phyloP scores from a whole-genome alignment of 768 basidiomycete genomes.

The Multifurca ochricompacta region DNA sequence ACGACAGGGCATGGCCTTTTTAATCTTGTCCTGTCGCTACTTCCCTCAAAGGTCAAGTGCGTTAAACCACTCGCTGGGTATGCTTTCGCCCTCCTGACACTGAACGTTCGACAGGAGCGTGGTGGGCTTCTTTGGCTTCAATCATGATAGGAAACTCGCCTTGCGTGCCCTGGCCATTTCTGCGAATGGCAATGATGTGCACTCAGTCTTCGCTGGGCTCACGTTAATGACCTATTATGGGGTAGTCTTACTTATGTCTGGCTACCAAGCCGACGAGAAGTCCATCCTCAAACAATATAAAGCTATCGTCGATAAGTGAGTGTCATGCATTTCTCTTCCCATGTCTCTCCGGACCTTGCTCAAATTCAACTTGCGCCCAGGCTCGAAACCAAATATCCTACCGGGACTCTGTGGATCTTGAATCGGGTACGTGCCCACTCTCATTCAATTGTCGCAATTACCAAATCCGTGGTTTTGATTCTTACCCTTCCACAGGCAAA shows the following conservation, averaged over 20 bases:
- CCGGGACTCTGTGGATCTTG: constrained; percentile 65
- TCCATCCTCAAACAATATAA: constrained; percentile 56
- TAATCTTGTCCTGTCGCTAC: constrained; percentile 69
- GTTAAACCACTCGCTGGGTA: constrained; percentile 18
- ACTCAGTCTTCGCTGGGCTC: constrained; percentile 71
- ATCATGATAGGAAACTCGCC: constrained; percentile 60
- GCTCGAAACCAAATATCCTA: constrained; percentile 49
- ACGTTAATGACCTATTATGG: constrained; percentile 78
- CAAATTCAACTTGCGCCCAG: constrained; percentile 27
- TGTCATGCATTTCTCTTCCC: constrained; percentile 21
- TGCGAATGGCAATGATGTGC: constrained; percentile 59
- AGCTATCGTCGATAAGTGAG: constrained; percentile 58
- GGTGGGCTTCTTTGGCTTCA: constrained; percentile 72
- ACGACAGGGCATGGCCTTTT: constrained; percentile 41
- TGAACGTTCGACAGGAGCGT: constrained; percentile 40
- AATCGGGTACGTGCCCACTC: constrained; percentile 45
- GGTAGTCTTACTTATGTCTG: constrained; percentile 58
- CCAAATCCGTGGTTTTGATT: neutral
- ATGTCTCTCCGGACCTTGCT: neutral
- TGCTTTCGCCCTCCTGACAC: neutral
- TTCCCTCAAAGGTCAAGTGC: constrained; percentile 65
- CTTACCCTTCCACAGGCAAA: constrained; percentile 43
- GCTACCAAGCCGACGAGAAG: constrained; percentile 69
- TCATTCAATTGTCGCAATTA: neutral
- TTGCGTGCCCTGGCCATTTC: constrained; percentile 62